Conservation (phyloP, 768 basidiomycete species). For the Rhodotorula diobovata region DNA sequence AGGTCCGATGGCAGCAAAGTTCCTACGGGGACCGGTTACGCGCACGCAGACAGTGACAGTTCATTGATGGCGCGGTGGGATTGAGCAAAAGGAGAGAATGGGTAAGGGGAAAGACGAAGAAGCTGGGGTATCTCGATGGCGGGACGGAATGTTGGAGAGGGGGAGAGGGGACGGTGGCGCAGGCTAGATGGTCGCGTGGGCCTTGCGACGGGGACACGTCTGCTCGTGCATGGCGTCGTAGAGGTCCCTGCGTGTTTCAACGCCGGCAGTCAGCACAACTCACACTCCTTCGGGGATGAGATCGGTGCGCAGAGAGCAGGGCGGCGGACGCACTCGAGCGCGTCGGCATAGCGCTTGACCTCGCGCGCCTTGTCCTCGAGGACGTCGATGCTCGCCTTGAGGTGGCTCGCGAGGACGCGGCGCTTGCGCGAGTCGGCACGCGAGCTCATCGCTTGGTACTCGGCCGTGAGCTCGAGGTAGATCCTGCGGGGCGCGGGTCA, state of each 20-base stretch:
- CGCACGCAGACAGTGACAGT: neutral
- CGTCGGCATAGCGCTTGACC: slow-evolving; percentile 32
- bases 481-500: slow-evolving; percentile 55
- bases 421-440: slow-evolving; percentile 73
- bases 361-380: slow-evolving; percentile 66
- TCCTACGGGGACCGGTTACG: too few relatives aligned
- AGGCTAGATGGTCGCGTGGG: neutral
- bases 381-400: slow-evolving; percentile 84
- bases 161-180: neutral
- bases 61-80: too few relatives aligned
- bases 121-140: neutral
- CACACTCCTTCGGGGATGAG: too few relatives aligned
- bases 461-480: slow-evolving; percentile 82
- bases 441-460: slow-evolving; percentile 85
- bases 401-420: slow-evolving; percentile 77
- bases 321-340: slow-evolving; percentile 12
- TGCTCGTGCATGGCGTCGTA: slow-evolving; percentile 1
- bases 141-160: neutral
- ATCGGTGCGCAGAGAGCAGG: neutral
- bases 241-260: neutral
- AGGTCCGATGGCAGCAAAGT: too few relatives aligned
- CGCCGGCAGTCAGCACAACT: too few relatives aligned
- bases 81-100: neutral
- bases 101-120: slow-evolving; percentile 3
- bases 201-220: neutral